Percentiles rank a stretch among this genome's conserved stretches.
These are phyloP conservation scores for Colletotrichum lindemuthianum DNA, from an alignment of 2,329 filamentous ascomycete genomes.

Conservation along the genomic window DNA sequence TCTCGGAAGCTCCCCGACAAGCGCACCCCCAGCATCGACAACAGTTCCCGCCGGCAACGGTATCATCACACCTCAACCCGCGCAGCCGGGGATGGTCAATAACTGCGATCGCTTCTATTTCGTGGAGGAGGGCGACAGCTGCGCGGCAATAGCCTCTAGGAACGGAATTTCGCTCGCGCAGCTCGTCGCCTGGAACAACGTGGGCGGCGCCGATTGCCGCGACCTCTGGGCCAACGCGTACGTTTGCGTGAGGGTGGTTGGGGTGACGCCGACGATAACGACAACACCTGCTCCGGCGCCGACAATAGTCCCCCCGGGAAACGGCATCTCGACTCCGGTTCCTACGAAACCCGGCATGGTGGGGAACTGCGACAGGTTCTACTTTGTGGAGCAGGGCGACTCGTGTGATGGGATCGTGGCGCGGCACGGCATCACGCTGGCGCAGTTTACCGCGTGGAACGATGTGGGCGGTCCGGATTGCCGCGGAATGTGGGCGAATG, in stretches of 20 bases:
- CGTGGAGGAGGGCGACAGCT: constrained; percentile 29
- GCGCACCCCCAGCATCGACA: neutral
- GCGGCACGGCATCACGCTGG: constrained; percentile 1
- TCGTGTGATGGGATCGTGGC: neutral
- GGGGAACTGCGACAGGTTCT: constrained; percentile 43
- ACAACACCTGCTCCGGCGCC: neutral
- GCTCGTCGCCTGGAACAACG: constrained; percentile 38
- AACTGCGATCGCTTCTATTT: constrained; percentile 39
- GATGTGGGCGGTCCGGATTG: neutral
- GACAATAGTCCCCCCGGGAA: constrained; percentile 11
- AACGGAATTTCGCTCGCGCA: constrained; percentile 30
- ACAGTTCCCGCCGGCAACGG: constrained; percentile 8
- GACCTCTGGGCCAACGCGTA: constrained; percentile 21
- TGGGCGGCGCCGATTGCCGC: constrained; percentile 15
- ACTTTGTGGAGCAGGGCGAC: constrained; percentile 38
- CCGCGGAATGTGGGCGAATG: neutral
- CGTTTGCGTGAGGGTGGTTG: constrained; percentile 14
- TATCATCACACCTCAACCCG: neutral
- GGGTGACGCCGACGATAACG: neutral
- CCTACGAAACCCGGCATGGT: constrained; percentile 43
- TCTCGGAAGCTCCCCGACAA: neutral
- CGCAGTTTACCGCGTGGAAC: neutral
- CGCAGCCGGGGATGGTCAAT: constrained; percentile 12
- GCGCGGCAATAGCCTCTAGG: constrained; percentile 18
- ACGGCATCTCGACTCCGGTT: constrained; percentile 42